Evolutionary conservation across 2,329 filamentous ascomycete genomes (phyloP), one percentile per base, ranked within the genome.

Genomic region (Nemania sp.): DNA sequence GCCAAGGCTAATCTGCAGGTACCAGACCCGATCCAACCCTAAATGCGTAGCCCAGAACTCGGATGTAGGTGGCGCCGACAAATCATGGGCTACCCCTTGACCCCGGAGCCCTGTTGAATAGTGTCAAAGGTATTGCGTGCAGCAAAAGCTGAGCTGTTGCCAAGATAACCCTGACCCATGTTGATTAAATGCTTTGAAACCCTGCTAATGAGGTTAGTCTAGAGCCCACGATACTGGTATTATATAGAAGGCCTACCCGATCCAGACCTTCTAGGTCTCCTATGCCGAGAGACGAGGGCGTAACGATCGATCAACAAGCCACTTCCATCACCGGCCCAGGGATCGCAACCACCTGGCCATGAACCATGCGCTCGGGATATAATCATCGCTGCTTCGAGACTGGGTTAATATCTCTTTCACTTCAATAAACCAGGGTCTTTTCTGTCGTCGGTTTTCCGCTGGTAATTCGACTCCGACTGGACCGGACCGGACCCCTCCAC

Each of bases 1-100:
- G 49, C 54, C 45, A 57, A 54, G 39, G 57, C 49, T 54, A 48
- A 56, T 63, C 54, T 63, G 60, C 60, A 54, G 61, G 58, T 58
- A 61, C 54, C 49, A 40, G 46, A 32, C 18, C 39, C 47, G 20
- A 39, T 40, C 45, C 45, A 50, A 42, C 46, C 46, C 50, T 46
- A 29, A 34, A 48, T 42, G 18, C 47, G 15, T 20, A 18, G 29
- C 15, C 48, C 42, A 50, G 45, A 18, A 52, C 49, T 49, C 20
- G 49, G 25, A 32, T 53, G 39, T n/a, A 35, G 29, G 42, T 45
- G 51, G 60, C 51, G 37, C 20, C 47, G 37, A 63, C 60, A 51
- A 63, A 60, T 60, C 60, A 60, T 47, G 52, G 42, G 15, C 17
- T 32, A 17, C 2, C 17, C 21, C 35, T 18, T 32, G 20, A 45